These are phyloP conservation scores for Ascochyta lentis DNA, from an alignment of 2,329 filamentous ascomycete species.

Conservation along the genomic window DNA sequence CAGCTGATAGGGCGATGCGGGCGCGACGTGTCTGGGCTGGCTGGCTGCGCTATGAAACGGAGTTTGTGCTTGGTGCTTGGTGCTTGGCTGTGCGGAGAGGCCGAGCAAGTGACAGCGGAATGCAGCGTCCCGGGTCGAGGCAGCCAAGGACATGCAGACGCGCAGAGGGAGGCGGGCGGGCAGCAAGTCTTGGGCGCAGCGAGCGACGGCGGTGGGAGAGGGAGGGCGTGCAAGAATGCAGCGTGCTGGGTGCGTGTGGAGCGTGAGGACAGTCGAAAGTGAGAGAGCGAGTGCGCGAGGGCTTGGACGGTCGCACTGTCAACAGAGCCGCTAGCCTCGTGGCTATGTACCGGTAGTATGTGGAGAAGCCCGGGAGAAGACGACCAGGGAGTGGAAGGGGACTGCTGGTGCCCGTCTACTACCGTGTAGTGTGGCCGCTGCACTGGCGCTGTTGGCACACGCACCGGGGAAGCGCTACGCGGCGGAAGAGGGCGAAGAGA, in stretches of 20 bases:
- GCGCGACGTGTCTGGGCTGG: slow-evolving; percentile 3
- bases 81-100: slow-evolving; percentile 36
- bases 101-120: slow-evolving; percentile 18
- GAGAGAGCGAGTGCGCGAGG: too few relatives aligned
- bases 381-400: background rate
- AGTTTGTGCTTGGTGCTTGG: background rate
- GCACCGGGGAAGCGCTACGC: slow-evolving; percentile 7
- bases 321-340: background rate
- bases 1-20: slow-evolving; percentile 1
- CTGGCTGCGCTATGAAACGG: slow-evolving; percentile 5
- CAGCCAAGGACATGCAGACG: background rate
- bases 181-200: background rate
- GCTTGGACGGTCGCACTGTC: background rate
- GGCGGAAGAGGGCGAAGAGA: background rate
- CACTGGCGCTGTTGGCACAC: slow-evolving; percentile 6
- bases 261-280: background rate
- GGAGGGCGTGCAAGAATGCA: background rate
- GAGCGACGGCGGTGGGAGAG: slow-evolving; percentile 2
- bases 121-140: background rate
- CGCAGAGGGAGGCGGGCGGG: background rate
- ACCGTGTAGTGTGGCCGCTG: background rate
- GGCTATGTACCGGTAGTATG: background rate
- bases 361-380: background rate
- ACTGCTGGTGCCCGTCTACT: background rate
- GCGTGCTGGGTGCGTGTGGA: background rate